A percentile compares a stretch with the other conserved stretches of the same genome.
These are phyloP conservation scores for Myochromella boudieri DNA, from an alignment of 768 basidiomycete genomes.

Conservation along the genomic window DNA sequence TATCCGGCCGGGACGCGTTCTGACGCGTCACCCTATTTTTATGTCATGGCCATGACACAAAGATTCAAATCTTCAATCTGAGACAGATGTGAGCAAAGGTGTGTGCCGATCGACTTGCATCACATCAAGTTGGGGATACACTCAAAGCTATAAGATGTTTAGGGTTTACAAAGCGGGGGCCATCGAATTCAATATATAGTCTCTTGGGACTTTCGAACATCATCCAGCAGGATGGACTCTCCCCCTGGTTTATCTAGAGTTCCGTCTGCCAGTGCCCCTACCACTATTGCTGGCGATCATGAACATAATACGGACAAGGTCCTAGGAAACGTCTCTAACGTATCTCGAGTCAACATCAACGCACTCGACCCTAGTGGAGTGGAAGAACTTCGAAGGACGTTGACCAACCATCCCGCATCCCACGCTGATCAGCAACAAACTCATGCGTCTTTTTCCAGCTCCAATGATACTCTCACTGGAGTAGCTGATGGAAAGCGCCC, in stretches of 20 bases:
- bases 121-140: too few species aligned
- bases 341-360: slow-evolving; percentile 36
- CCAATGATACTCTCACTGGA: slow-evolving; percentile 18
- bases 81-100: not conserved
- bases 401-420: slow-evolving; percentile 16
- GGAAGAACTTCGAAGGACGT: slow-evolving; percentile 22
- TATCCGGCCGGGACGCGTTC: too few species aligned
- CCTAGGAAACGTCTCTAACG: slow-evolving; percentile 10
- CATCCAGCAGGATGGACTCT: slow-evolving; percentile 8
- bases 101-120: slow-evolving; percentile 7
- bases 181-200: too few species aligned
- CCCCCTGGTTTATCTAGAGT: slow-evolving; percentile 13
- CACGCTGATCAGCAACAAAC: not conserved
- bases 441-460: slow-evolving; percentile 10
- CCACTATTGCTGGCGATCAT: slow-evolving; percentile 2
- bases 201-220: not conserved
- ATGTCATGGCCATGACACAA: slow-evolving; percentile 8
- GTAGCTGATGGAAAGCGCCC: slow-evolving; percentile 23
- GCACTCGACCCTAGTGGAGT: slow-evolving; percentile 50
- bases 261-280: slow-evolving; percentile 8
- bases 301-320: not conserved
- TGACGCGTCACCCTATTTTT: too few species aligned
- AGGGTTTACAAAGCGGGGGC: too few species aligned
- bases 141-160: too few species aligned
- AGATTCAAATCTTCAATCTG: not conserved